Evolutionary conservation across 192 early-diverging fungal species (phyloP).

Genomic region (Rhizophagus sp.): DNA sequence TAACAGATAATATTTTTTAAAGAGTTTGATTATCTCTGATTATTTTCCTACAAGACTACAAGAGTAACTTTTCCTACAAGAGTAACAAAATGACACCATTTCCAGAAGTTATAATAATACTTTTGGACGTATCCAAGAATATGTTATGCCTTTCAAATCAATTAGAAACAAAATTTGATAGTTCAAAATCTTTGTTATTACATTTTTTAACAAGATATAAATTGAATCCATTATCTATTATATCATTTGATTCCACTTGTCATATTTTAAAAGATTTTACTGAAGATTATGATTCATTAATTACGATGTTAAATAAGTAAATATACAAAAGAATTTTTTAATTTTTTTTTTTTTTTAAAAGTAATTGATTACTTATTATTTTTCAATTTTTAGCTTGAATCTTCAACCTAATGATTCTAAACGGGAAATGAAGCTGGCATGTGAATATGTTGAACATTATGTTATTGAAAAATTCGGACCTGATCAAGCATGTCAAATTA

Average conservation of each 20-base stretch:
- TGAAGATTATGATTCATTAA: neutral
- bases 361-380: neutral
- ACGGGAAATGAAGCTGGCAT: neutral
- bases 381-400: neutral
- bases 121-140: constrained; percentile 11
- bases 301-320: neutral
- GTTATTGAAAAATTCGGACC: neutral
- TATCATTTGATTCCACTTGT: neutral
- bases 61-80: too few species aligned
- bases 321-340: neutral
- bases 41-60: too few species aligned
- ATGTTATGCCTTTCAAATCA: constrained; percentile 1
- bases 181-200: neutral
- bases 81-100: too few species aligned
- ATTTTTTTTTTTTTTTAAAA: neutral
- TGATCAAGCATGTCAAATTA: constrained; percentile 3
- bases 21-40: too few species aligned
- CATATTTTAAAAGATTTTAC: constrained; percentile 2
- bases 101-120: neutral
- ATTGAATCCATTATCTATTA: neutral
- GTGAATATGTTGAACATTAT: neutral
- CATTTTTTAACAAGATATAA: neutral
- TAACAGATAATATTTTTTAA: too few species aligned
- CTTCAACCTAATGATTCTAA: neutral
- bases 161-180: constrained; percentile 10